phyloP scores from a whole-genome alignment of 768 basidiomycete genomes.

The Mycena filopes region DNA sequence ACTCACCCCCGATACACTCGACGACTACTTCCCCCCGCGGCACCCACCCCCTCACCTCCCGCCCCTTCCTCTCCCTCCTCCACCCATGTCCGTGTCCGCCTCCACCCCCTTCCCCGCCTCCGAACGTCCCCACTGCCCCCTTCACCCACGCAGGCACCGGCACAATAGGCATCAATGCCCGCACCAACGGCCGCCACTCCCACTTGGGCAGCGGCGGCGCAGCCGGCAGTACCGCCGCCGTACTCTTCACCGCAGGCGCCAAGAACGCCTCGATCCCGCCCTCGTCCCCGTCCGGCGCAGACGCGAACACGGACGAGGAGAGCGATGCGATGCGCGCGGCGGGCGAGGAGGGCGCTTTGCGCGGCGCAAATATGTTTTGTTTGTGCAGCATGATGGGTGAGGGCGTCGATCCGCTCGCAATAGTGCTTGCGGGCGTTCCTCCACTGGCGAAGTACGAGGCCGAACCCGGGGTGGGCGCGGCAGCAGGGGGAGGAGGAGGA shows the following conservation, averaged over 20 bases:
- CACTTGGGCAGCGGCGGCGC: background rate
- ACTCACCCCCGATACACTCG: conserved; percentile 69
- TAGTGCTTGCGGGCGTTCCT: conserved; percentile 18
- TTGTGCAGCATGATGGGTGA: conserved; percentile 48
- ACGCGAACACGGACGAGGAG: too few relatives aligned
- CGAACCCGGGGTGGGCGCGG: conserved; percentile 28
- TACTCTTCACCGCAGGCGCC: conserved; percentile 39
- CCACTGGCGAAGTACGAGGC: background rate
- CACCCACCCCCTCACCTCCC: conserved; percentile 62
- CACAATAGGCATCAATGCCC: background rate
- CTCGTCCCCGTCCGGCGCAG: conserved; percentile 55
- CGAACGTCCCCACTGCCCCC: background rate
- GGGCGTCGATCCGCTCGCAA: conserved; percentile 39
- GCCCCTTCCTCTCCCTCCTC: conserved; percentile 63
- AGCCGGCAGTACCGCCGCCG: conserved; percentile 44
- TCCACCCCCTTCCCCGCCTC: conserved; percentile 61
- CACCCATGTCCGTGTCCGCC: conserved; percentile 41
- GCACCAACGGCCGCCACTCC: background rate
- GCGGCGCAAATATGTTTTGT: conserved; percentile 55
- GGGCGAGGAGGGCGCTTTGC: conserved; percentile 56
- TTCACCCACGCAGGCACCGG: background rate
- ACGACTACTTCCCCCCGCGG: conserved; percentile 73
- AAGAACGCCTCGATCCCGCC: conserved; percentile 63
- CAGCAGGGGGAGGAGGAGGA: conserved; percentile 36
- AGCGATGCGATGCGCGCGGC: conserved; percentile 62